A percentile compares a stretch with the other conserved stretches of the same genome.
phyloP scores from a whole-genome alignment of 2,329 filamentous ascomycete genomes.

The Epichloe sylvatica region DNA sequence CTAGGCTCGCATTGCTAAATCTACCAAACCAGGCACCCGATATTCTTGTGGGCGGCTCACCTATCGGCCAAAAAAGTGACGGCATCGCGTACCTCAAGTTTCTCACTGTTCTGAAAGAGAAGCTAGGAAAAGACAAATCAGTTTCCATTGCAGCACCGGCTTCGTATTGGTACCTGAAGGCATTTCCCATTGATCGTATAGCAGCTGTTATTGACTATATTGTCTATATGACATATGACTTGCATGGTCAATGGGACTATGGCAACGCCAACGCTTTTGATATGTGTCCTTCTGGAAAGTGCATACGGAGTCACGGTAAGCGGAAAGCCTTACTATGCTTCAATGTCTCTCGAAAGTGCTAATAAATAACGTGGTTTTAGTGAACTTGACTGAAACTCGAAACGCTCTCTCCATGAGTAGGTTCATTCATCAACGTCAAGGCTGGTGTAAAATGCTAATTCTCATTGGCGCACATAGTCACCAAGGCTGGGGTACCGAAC shows the following conservation, averaged over 20 bases:
- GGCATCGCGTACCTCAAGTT: constrained; percentile 1
- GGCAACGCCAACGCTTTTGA: background rate
- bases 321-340: too few relatives aligned
- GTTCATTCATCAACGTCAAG: too few relatives aligned
- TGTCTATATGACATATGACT: constrained; percentile 20
- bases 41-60: too few relatives aligned
- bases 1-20: too few relatives aligned
- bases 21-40: too few relatives aligned
- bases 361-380: background rate
- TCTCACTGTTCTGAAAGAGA: background rate
- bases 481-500: constrained; percentile 13
- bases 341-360: too few relatives aligned
- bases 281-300: background rate
- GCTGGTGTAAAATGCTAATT: too few relatives aligned
- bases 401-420: constrained; percentile 13
- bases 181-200: constrained; percentile 17
- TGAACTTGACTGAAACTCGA: constrained; percentile 15
- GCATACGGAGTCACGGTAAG: constrained; percentile 1
- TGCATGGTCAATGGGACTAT: constrained; percentile 19
- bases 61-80: background rate
- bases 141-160: constrained; percentile 19
- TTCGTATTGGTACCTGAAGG: constrained; percentile 22
- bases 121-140: constrained; percentile 8
- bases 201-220: constrained; percentile 18
- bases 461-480: constrained; percentile 3